A percentile compares a stretch with the other conserved stretches of the same genome.
These are phyloP conservation scores for Venturia pyrina DNA, from an alignment of 2,329 filamentous ascomycete genomes.

Conservation along the genomic window DNA sequence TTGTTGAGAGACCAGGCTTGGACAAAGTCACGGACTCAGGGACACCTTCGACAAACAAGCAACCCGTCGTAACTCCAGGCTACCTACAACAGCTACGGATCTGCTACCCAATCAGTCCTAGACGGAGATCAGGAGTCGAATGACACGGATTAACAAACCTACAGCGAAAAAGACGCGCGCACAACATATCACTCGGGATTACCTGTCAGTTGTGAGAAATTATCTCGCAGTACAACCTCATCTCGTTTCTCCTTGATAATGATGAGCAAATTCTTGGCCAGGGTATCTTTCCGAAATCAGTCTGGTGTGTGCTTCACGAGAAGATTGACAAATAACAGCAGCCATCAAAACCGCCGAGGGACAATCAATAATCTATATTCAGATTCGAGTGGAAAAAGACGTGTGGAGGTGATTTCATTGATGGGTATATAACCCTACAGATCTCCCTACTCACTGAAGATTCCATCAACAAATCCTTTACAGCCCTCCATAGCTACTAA, in stretches of 20 bases:
- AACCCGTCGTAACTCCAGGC: background rate
- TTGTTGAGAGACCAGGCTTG: background rate
- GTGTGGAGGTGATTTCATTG: background rate
- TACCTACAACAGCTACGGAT: background rate
- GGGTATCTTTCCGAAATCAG: background rate
- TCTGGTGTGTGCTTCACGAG: background rate
- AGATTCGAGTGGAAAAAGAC: background rate
- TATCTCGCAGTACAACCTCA: background rate
- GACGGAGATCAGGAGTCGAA: background rate
- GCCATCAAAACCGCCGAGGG: background rate
- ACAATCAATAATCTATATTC: background rate
- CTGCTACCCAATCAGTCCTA: background rate
- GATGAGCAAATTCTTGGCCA: background rate
- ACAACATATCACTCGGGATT: background rate
- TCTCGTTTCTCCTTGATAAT: background rate
- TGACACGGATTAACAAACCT: background rate
- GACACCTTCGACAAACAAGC: background rate
- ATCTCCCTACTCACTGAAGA: background rate
- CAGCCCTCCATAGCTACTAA: background rate
- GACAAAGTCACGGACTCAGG: too few species aligned
- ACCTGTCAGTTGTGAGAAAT: background rate
- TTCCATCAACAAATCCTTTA: background rate
- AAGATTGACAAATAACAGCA: background rate
- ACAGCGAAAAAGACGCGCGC: background rate
- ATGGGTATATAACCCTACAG: background rate